phyloP scores from a whole-genome alignment of 1,284 basidiomycete species.

The Puccinia hordei region DNA sequence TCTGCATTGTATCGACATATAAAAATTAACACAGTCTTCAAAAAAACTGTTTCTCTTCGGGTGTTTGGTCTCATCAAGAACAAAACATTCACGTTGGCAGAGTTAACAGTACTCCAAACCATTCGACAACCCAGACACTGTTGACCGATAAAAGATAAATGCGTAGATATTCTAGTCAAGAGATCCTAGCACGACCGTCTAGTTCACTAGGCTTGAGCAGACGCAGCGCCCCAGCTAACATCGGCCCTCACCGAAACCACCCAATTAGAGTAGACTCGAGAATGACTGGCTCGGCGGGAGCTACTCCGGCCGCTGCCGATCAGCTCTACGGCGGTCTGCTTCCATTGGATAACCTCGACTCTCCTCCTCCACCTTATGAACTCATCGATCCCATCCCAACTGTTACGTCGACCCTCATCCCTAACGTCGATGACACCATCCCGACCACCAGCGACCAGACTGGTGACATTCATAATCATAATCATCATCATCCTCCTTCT shows the following conservation, averaged over 20 bases:
- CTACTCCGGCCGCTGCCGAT: not conserved
- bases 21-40: no score
- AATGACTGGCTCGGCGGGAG: not conserved
- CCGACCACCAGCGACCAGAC: not conserved
- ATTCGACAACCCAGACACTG: not conserved
- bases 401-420: not conserved
- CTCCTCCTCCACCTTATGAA: conserved; percentile 10
- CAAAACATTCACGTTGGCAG: no score
- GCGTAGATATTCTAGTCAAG: not conserved
- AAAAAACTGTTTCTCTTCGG: no score
- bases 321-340: not conserved
- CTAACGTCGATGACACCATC: not conserved
- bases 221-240: not conserved
- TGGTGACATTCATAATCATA: not conserved
- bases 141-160: not conserved
- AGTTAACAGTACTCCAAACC: no score
- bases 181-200: not conserved
- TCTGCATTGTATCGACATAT: no score
- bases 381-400: not conserved
- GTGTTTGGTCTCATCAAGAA: no score
- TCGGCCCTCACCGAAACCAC: not conserved
- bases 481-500: no score
- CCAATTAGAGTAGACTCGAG: not conserved
- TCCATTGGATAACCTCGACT: not conserved
- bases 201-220: conserved; percentile 13